phyloP scores from a whole-genome alignment of 169 alveolate genomes.

The Eimeria necatrix region DNA sequence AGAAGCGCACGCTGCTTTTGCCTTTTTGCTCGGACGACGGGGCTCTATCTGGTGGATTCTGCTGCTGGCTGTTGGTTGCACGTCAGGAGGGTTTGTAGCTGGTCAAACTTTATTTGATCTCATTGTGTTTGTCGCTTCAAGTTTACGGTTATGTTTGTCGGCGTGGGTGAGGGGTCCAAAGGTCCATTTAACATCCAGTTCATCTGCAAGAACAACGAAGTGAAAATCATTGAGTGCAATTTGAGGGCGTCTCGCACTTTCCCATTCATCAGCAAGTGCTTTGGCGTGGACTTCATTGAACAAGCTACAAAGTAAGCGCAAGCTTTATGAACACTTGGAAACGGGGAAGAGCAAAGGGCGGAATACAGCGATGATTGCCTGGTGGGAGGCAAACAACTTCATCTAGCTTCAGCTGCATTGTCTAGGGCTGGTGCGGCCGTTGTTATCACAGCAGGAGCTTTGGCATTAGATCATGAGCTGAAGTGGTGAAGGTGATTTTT shows the following conservation, averaged over 20 bases:
- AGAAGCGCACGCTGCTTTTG: background rate
- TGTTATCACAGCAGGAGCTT: too few relatives aligned
- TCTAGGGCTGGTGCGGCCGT: background rate
- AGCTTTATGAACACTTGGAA: background rate
- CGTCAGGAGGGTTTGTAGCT: too few relatives aligned
- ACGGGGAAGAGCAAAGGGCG: background rate
- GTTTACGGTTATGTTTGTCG: background rate
- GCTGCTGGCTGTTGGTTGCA: too few relatives aligned
- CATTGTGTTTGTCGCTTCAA: background rate
- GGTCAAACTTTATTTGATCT: background rate
- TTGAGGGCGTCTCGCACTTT: constrained; percentile 93
- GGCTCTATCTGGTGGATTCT: too few relatives aligned
- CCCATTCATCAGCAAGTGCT: constrained; percentile 92
- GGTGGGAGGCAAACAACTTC: background rate
- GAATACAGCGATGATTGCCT: background rate
- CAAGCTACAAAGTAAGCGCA: constrained; percentile 87
- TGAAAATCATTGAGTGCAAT: constrained; percentile 94
- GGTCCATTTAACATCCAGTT: constrained; percentile 95
- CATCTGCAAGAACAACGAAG: constrained; percentile 92
- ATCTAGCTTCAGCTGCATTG: background rate
- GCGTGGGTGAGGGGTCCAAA: background rate
- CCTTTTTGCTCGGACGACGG: too few relatives aligned
- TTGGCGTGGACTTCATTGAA: constrained; percentile 91
- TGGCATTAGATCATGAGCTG: background rate
- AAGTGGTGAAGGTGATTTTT: background rate